A percentile compares a stretch with the other conserved stretches of the same genome.
Conservation (phyloP, 768 basidiomycete species). For the Boletus fagicola region DNA sequence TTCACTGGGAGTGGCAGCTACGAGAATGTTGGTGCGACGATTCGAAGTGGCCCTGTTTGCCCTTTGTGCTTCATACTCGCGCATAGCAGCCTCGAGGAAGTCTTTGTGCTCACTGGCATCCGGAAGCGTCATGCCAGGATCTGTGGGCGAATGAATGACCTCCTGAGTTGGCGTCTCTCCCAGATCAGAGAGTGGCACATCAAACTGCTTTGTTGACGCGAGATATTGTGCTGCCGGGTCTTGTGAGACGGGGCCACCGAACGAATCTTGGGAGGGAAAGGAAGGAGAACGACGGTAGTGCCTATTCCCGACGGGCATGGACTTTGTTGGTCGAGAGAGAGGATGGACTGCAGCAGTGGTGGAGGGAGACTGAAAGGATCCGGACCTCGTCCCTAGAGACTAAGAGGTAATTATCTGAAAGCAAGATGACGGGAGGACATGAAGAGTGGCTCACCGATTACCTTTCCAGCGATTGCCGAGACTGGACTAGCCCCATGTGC, state of each 20-base stretch:
- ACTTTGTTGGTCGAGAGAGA: slow-evolving; percentile 18
- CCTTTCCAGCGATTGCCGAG: slow-evolving; percentile 31
- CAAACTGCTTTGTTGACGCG: slow-evolving; percentile 47
- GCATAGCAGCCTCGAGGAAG: slow-evolving; percentile 24
- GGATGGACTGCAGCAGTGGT: slow-evolving; percentile 11
- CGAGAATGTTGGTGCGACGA: slow-evolving; percentile 36
- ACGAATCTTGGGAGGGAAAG: slow-evolving; percentile 58
- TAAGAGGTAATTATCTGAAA: slow-evolving; percentile 28
- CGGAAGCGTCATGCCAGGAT: slow-evolving; percentile 53
- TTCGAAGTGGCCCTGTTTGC: slow-evolving; percentile 12
- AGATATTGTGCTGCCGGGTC: slow-evolving; percentile 48
- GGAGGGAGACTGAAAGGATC: slow-evolving; percentile 36
- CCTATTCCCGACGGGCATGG: slow-evolving; percentile 24
- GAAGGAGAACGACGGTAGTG: slow-evolving; percentile 37
- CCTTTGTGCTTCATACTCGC: slow-evolving; percentile 25
- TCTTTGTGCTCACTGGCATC: slow-evolving; percentile 38
- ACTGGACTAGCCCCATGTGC: slow-evolving; percentile 22
- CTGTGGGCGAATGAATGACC: slow-evolving; percentile 29
- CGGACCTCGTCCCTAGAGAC: slow-evolving; percentile 31
- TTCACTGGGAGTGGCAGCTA: slow-evolving; percentile 51
- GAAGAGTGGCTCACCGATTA: slow-evolving; percentile 31
- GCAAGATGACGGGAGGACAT: slow-evolving; percentile 19
- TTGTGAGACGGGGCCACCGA: slow-evolving; percentile 50
- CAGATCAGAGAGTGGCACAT: slow-evolving; percentile 58
- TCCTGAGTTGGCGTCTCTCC: slow-evolving; percentile 35